A percentile compares a stretch with the other conserved stretches of the same genome.
phyloP scores from a whole-genome alignment of 192 early-diverging fungal genomes.

The Rhizoclosmatium sp. region DNA sequence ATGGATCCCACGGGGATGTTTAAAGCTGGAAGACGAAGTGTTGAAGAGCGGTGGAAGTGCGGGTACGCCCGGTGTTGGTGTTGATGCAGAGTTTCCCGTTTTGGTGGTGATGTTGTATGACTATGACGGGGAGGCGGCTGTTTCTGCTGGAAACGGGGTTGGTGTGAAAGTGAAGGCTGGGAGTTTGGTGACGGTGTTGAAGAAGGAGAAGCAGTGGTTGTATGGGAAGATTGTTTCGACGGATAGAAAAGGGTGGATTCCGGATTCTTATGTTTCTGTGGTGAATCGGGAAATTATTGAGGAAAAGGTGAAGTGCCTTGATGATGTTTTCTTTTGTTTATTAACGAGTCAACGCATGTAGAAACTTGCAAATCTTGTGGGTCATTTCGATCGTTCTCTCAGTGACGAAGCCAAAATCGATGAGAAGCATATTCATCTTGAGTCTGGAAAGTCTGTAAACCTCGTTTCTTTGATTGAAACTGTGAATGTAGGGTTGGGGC shows the following conservation, averaged over 20 bases:
- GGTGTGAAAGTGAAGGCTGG: slow-evolving; percentile 11
- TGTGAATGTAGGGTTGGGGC: slow-evolving; percentile 30
- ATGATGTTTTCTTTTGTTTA: not conserved
- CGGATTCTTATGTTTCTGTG: slow-evolving; percentile 22
- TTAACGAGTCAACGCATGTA: too few relatives aligned
- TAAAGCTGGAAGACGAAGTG: not conserved
- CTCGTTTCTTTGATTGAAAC: not conserved
- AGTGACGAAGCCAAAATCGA: not conserved
- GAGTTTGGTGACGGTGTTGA: not conserved
- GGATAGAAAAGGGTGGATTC: slow-evolving; percentile 27
- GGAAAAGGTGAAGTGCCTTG: not conserved
- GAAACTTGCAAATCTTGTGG: slow-evolving; percentile 1
- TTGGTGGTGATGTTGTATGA: slow-evolving; percentile 11
- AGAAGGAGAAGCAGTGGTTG: slow-evolving; percentile 27
- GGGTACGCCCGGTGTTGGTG: not conserved
- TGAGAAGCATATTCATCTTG: not conserved
- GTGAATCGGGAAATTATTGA: not conserved
- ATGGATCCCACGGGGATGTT: slow-evolving; percentile 30
- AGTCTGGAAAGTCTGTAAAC: slow-evolving; percentile 12
- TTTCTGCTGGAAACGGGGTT: not conserved
- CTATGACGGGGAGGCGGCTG: slow-evolving; percentile 5
- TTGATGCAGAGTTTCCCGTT: slow-evolving; percentile 5
- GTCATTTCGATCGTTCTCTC: slow-evolving; percentile 1
- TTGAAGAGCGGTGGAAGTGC: not conserved
- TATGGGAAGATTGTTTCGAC: not conserved